Percentiles rank a stretch among this genome's conserved stretches.
phyloP scores from a whole-genome alignment of 2,329 filamentous ascomycete species.

The Aspergillus terreus region DNA sequence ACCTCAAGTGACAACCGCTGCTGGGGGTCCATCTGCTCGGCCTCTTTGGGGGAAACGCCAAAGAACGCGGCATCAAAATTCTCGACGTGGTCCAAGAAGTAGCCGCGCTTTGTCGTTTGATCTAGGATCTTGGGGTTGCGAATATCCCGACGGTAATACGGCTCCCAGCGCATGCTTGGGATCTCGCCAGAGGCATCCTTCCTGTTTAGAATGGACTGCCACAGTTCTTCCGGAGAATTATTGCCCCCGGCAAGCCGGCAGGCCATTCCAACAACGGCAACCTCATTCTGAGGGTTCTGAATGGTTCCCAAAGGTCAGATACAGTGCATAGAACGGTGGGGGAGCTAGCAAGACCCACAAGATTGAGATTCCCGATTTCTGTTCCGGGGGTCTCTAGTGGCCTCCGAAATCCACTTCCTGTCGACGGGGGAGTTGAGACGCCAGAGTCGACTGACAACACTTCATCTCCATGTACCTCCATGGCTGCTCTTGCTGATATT shows the following conservation, averaged over 20 bases:
- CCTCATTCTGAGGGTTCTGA: conserved; percentile 9
- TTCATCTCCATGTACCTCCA: not conserved
- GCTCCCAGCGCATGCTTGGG: conserved; percentile 29
- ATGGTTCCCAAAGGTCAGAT: not conserved
- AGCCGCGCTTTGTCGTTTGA: conserved; percentile 24
- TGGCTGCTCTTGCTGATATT: not conserved
- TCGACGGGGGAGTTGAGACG: not conserved
- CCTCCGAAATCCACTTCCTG: not conserved
- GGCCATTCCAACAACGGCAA: conserved; percentile 33
- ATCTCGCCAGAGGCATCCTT: conserved; percentile 27
- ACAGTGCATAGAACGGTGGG: not conserved
- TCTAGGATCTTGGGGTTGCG: conserved; percentile 23
- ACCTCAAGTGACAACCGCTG: conserved; percentile 25
- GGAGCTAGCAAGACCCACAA: not conserved
- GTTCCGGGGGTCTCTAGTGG: not conserved
- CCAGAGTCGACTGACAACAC: not conserved
- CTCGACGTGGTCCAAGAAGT: conserved; percentile 27
- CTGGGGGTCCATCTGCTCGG: conserved; percentile 27
- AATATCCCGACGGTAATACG: conserved; percentile 24
- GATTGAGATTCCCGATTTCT: not conserved
- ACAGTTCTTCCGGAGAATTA: conserved; percentile 29
- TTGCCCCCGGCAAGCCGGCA: conserved; percentile 31
- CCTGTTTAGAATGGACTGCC: conserved; percentile 28
- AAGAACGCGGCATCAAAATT: conserved; percentile 29
- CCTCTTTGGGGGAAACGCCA: conserved; percentile 25